Percentiles rank a stretch among this genome's conserved stretches.
Conservation (phyloP, 371 early-diverging fungal genomes). For the Paraphysoderma sedebokerense region DNA sequence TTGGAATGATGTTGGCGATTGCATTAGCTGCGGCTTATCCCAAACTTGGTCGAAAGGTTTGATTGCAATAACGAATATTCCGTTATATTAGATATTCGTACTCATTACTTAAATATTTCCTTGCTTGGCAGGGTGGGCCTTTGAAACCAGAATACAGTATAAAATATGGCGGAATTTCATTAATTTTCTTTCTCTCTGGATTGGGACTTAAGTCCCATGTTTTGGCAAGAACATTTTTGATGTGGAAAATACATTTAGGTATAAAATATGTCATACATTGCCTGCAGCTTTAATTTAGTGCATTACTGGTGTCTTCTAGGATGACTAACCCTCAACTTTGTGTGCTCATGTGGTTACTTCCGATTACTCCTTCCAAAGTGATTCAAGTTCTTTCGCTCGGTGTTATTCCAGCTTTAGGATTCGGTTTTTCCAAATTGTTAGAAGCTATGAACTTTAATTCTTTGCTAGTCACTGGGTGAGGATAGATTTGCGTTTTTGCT, state of each 20-base stretch:
- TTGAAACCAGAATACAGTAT: slow-evolving; percentile 45
- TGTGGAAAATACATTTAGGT: slow-evolving; percentile 38
- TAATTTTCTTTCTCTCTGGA: slow-evolving; percentile 55
- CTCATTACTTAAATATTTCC: not conserved
- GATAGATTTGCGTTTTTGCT: not conserved
- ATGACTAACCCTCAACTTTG: not conserved
- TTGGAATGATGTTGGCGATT: slow-evolving; percentile 42
- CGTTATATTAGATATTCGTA: not conserved
- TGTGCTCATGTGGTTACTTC: not conserved
- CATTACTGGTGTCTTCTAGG: no score
- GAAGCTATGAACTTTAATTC: slow-evolving; percentile 26
- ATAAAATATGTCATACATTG: no score
- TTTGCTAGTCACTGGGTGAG: slow-evolving; percentile 34
- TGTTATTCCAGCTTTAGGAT: slow-evolving; percentile 43
- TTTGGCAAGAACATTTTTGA: slow-evolving; percentile 32
- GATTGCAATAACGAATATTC: not conserved
- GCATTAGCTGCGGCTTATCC: slow-evolving; percentile 46
- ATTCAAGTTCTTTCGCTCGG: slow-evolving; percentile 42
- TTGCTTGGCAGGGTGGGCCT: slow-evolving; percentile 16
- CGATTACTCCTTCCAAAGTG: slow-evolving; percentile 6
- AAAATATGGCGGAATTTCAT: slow-evolving; percentile 43
- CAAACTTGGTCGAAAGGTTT: slow-evolving; percentile 28
- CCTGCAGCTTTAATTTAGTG: no score
- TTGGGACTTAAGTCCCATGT: slow-evolving; percentile 44
- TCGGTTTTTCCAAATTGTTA: slow-evolving; percentile 33